Evolutionary conservation across 202 grass and related monocot species (phyloP).

Genomic region (Zizania palustris): DNA sequence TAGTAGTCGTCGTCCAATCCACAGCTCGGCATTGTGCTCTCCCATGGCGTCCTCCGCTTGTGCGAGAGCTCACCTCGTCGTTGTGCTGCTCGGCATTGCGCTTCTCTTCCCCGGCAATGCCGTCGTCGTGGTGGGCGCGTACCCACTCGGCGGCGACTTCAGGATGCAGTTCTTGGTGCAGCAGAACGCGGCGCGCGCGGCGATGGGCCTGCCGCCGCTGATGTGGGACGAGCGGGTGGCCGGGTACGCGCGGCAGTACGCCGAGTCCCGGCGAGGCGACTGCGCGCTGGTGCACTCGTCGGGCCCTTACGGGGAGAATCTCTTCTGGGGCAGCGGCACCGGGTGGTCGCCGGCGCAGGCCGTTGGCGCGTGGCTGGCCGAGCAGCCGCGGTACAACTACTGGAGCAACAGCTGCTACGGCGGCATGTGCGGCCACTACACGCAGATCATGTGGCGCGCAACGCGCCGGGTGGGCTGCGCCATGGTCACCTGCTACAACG

Average conservation of each 20-base stretch:
- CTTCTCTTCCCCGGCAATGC: slow-evolving; percentile 29
- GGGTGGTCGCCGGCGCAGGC: slow-evolving; percentile 73
- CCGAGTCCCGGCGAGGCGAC: slow-evolving; percentile 63
- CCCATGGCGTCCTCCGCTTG: slow-evolving; percentile 40
- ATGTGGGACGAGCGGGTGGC: slow-evolving; percentile 70
- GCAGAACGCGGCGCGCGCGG: slow-evolving; percentile 65
- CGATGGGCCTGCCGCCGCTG: slow-evolving; percentile 54
- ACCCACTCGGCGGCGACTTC: not conserved
- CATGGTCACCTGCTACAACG: slow-evolving; percentile 56
- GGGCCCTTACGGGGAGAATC: slow-evolving; percentile 90
- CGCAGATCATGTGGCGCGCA: slow-evolving; percentile 80
- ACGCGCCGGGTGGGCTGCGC: slow-evolving; percentile 61
- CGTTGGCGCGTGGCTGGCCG: slow-evolving; percentile 63
- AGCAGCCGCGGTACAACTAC: slow-evolving; percentile 70
- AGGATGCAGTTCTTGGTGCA: slow-evolving; percentile 50
- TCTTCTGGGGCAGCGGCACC: slow-evolving; percentile 88
- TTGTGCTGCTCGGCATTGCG: slow-evolving; percentile 26
- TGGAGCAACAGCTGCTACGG: slow-evolving; percentile 74
- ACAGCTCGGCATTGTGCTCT: slow-evolving; percentile 28
- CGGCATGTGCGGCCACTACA: slow-evolving; percentile 89
- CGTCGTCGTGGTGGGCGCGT: not conserved
- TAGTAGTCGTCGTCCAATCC: not conserved
- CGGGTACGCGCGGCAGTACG: slow-evolving; percentile 67
- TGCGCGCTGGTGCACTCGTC: slow-evolving; percentile 81
- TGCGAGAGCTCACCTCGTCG: not conserved